Evolutionary conservation across 225 moss, liverwort and hornwort species (phyloP).

Genomic region (Polytrichum formosum): DNA sequence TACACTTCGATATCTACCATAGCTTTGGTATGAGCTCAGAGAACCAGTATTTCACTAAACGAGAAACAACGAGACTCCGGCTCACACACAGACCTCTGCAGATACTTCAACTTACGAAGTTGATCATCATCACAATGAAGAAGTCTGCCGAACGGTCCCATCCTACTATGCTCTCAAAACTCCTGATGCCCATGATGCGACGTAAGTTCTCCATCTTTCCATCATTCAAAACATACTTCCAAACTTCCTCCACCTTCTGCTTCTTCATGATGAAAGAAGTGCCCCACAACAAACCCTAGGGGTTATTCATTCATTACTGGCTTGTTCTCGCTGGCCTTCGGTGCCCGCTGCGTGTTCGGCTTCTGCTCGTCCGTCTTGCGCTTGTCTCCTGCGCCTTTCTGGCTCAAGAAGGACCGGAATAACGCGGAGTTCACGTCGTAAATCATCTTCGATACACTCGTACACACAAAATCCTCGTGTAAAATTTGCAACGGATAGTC

Average conservation of each 20-base stretch:
- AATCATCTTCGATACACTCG: slow-evolving; percentile 44
- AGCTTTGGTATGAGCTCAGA: no score
- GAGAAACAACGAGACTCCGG: no score
- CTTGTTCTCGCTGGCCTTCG: slow-evolving; percentile 88
- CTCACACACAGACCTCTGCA: no score
- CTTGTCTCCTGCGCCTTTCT: slow-evolving; percentile 87
- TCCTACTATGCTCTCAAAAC: slow-evolving; percentile 13
- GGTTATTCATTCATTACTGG: slow-evolving; percentile 82
- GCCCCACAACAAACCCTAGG: neutral
- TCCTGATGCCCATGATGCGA: slow-evolving; percentile 48
- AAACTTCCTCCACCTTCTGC: slow-evolving; percentile 1
- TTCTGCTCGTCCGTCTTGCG: slow-evolving; percentile 81
- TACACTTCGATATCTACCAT: no score
- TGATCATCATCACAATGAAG: no score
- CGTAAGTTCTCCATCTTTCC: slow-evolving; percentile 47
- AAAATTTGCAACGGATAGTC: neutral
- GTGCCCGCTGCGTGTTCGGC: slow-evolving; percentile 60
- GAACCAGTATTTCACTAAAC: no score
- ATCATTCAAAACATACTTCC: slow-evolving; percentile 14
- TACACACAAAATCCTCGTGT: neutral
- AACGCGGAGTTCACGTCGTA: slow-evolving; percentile 83
- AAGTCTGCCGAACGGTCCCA: no score
- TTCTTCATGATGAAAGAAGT: neutral
- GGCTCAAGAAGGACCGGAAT: slow-evolving; percentile 87
- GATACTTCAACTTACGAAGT: no score